Percentiles rank a stretch among this genome's conserved stretches.
phyloP scores from a whole-genome alignment of 129 eudicot genomes.

The Rutidosis leptorrhynchoides region DNA sequence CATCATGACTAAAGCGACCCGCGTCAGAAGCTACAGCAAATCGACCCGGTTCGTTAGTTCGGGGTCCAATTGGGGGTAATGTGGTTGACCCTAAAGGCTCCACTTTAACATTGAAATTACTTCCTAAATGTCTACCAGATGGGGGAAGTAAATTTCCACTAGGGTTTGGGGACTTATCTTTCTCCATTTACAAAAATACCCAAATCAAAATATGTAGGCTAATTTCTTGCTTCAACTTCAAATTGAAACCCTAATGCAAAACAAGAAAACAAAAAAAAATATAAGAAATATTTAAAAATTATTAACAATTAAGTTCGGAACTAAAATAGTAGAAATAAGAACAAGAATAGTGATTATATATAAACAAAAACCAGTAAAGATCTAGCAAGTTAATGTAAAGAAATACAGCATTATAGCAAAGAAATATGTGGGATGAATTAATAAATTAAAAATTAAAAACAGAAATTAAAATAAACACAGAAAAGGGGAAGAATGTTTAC shows the following conservation, averaged over 20 bases:
- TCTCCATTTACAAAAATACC: constrained; percentile 42
- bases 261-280: neutral
- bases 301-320: neutral
- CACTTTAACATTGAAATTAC: constrained; percentile 41
- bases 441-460: neutral
- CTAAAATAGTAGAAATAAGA: neutral
- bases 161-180: constrained; percentile 50
- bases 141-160: constrained; percentile 61
- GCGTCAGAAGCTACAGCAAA: constrained; percentile 50
- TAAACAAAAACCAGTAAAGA: constrained; percentile 6
- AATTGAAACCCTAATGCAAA: constrained; percentile 23
- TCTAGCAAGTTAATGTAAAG: constrained; percentile 6
- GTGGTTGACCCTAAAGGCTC: constrained; percentile 51
- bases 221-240: constrained; percentile 5
- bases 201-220: neutral
- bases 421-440: neutral
- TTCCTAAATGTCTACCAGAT: constrained; percentile 47
- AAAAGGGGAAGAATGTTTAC: constrained; percentile 8
- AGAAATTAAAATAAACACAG: neutral
- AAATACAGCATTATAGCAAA: neutral
- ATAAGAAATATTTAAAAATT: constrained; percentile 3
- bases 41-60: constrained; percentile 33
- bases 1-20: constrained; percentile 66
- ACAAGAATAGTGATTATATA: neutral
- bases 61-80: constrained; percentile 57